Base-by-base conservation (phyloP, 225 moss, liverwort and hornwort genomes). In the Climacium dendroides region DNA sequence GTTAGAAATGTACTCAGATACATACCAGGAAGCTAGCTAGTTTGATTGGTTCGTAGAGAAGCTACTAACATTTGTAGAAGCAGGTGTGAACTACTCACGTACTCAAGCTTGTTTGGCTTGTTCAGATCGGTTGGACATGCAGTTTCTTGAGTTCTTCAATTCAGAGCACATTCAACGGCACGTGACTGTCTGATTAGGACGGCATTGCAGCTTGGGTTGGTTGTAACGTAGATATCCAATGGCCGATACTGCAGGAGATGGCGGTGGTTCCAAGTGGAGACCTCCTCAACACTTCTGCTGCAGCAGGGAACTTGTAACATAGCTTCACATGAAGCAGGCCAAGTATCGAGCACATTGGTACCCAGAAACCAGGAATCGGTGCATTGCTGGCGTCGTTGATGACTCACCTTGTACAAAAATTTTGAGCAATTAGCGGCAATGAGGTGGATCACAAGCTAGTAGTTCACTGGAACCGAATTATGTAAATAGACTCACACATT, bases 231-330 rank as follows among this genome's bases (percentile, higher is more conserved):
- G n/a, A n/a, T 15, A 50, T 50, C 50, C 10, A 50, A 50, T 50
- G 50, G 12, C n/a, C n/a, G n/a, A 10, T 50, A 10, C 41, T 57
- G 39, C 18, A 48, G 92, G 86, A 66, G 92, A 92, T 83, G 88
- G 90, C 16, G 90, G 92, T 55, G 67, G 65, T 55, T 90, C 88
- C 50, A 90, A 90, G 79, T 90, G 86, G 91, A 90, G 63, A 48
- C 90, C 83, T 67, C 80, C 88, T 30, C 35, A 64, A 43, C 61
- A 71, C 14, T 26, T 54, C 48, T 20, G 74, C n/a, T 20, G 74
- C n/a, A 79, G 47, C 47, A 37, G 65, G 25, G 64, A 14, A 60
- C 29, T 66, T 50, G 50, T 50, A 45, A 25, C 53, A 23, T 69
- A 69, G 45, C 35, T 28, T 54, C 54, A 77, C 41, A 26, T 24